Conservation (phyloP, 169 alveolate species). For the Hepatocystis sp. region DNA sequence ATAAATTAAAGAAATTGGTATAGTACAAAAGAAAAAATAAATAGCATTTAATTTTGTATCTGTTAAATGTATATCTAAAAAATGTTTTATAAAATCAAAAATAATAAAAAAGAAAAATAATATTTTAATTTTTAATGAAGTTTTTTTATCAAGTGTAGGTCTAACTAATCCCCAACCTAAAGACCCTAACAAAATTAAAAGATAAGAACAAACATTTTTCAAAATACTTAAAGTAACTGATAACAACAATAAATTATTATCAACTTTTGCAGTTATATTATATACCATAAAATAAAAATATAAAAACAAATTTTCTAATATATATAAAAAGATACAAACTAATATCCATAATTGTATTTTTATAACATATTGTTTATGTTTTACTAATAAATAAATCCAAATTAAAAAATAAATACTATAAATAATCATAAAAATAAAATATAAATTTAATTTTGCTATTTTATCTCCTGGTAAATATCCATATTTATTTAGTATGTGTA, state of each 20-base stretch:
- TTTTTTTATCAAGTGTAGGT: slow-evolving; percentile 67
- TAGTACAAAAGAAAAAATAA: slow-evolving; percentile 43
- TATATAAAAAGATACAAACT: slow-evolving; percentile 60
- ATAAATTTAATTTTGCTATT: slow-evolving; percentile 67
- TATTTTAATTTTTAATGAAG: slow-evolving; percentile 61
- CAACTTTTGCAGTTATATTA: slow-evolving; percentile 46
- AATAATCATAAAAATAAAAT: slow-evolving; percentile 29
- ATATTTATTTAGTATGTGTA: slow-evolving; percentile 70
- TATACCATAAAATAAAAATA: slow-evolving; percentile 53
- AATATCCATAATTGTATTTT: slow-evolving; percentile 73
- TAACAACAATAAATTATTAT: slow-evolving; percentile 45
- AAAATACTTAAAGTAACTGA: slow-evolving; percentile 64
- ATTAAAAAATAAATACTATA: slow-evolving; percentile 33
- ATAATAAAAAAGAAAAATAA: slow-evolving; percentile 67
- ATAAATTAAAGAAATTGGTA: slow-evolving; percentile 51
- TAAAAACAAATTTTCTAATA: slow-evolving; percentile 45
- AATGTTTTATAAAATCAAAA: slow-evolving; percentile 74
- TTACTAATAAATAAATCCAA: slow-evolving; percentile 53
- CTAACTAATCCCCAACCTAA: slow-evolving; percentile 77
- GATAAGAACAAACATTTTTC: slow-evolving; percentile 72
- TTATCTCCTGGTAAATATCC: slow-evolving; percentile 77
- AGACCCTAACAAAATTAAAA: slow-evolving; percentile 70
- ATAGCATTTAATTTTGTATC: slow-evolving; percentile 50
- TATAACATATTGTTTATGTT: slow-evolving; percentile 38
- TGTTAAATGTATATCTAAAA: slow-evolving; percentile 58